Percentiles rank a stretch among this genome's conserved stretches.
Conservation (phyloP, 305 asterid genomes). For the Fraxinus paxiana region DNA sequence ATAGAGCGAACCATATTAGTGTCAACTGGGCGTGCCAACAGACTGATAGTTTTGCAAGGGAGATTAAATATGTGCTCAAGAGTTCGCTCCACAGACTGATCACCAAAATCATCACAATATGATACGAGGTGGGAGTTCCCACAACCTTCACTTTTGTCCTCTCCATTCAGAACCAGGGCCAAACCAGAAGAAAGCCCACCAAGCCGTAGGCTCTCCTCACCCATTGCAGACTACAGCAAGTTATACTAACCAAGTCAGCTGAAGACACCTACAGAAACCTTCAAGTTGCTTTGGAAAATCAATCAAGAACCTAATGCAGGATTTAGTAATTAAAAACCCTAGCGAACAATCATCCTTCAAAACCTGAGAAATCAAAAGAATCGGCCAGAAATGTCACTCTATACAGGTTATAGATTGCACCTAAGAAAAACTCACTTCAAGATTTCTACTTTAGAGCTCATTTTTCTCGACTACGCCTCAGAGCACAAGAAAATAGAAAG, state of each 20-base stretch:
- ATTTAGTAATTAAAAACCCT: slow-evolving; percentile 11
- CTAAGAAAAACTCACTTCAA: background rate
- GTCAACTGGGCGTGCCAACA: slow-evolving; percentile 52
- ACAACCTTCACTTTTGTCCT: slow-evolving; percentile 55
- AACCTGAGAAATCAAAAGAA: slow-evolving; percentile 32
- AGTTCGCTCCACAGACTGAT: slow-evolving; percentile 82
- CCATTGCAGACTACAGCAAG: slow-evolving; percentile 51
- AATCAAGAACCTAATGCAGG: slow-evolving; percentile 17
- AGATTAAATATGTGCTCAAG: slow-evolving; percentile 84
- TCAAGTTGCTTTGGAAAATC: slow-evolving; percentile 6
- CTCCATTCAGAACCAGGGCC: slow-evolving; percentile 73
- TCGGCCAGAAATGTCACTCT: slow-evolving; percentile 15
- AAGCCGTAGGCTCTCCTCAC: slow-evolving; percentile 67
- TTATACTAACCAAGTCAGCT: slow-evolving; percentile 16
- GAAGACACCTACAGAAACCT: background rate
- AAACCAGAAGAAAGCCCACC: slow-evolving; percentile 82
- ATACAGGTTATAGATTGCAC: slow-evolving; percentile 13
- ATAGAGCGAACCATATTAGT: slow-evolving; percentile 47
- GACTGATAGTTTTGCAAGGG: slow-evolving; percentile 59
- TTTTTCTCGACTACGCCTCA: background rate
- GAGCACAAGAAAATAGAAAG: background rate
- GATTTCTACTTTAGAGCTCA: slow-evolving; percentile 10
- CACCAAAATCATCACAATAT: slow-evolving; percentile 75
- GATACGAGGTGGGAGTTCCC: slow-evolving; percentile 69
- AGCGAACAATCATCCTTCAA: slow-evolving; percentile 28